Percentiles rank a stretch among this genome's conserved stretches.
Conservation (phyloP, 2,329 filamentous ascomycete genomes). For the Pyricularia grisea region DNA sequence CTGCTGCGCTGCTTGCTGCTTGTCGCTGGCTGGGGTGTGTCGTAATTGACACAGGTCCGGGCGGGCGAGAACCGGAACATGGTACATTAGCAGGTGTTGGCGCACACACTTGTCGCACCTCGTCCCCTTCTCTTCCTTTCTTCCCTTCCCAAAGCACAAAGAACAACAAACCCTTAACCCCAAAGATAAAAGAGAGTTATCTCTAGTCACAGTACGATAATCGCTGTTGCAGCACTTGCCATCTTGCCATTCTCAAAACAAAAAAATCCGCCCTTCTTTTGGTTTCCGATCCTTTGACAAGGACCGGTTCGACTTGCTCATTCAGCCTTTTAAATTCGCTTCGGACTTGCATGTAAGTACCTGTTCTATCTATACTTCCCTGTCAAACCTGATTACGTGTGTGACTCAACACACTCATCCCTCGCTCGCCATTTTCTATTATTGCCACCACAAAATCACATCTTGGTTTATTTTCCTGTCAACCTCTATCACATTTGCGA, state of each 20-base stretch:
- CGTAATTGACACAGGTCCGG: neutral
- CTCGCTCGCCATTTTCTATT: neutral
- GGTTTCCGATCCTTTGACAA: conserved; percentile 11
- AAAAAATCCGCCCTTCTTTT: conserved; percentile 20
- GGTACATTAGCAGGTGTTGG: neutral
- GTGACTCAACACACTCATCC: conserved; percentile 8
- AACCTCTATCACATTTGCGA: neutral
- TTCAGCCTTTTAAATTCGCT: conserved; percentile 17
- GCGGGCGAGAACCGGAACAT: neutral
- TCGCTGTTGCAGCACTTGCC: conserved; percentile 42
- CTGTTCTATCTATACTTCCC: conserved; percentile 6
- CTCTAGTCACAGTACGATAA: conserved; percentile 52
- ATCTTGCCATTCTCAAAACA: conserved; percentile 19
- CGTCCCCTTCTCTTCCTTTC: conserved; percentile 19
- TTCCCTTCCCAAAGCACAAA: conserved; percentile 37
- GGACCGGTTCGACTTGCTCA: conserved; percentile 14
- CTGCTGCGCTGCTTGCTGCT: no score
- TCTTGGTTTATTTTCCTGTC: neutral
- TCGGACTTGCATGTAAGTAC: conserved; percentile 27
- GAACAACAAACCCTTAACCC: conserved; percentile 28
- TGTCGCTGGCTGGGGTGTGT: neutral
- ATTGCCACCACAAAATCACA: neutral
- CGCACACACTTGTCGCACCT: neutral
- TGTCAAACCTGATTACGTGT: neutral
- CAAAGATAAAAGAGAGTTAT: conserved; percentile 36